phyloP scores from a whole-genome alignment of 2,329 filamentous ascomycete genomes.

The Fusarium nisikadoi region DNA sequence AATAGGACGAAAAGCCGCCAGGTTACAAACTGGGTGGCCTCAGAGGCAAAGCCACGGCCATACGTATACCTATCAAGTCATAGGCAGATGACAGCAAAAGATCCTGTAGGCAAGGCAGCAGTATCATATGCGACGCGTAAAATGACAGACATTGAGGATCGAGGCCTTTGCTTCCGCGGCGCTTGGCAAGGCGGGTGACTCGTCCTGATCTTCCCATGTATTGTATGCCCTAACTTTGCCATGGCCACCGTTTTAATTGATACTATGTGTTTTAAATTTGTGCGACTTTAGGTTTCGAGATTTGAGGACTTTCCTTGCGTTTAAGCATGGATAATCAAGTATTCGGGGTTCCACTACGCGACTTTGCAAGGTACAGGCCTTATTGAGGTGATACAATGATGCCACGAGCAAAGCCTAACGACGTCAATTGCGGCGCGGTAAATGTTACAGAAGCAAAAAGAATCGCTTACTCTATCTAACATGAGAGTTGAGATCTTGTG shows the following conservation, averaged over 20 bases:
- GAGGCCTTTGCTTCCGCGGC: neutral
- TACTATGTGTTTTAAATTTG: neutral
- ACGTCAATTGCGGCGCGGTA: neutral
- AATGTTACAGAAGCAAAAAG: neutral
- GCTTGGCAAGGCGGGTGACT: neutral
- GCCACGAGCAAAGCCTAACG: neutral
- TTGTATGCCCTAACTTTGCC: neutral
- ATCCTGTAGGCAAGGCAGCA: neutral
- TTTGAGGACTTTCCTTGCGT: neutral
- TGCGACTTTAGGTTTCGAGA: neutral
- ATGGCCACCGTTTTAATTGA: neutral
- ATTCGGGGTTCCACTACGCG: neutral
- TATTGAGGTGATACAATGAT: neutral
- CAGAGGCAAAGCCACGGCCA: conserved; percentile 5
- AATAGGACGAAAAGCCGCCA: conserved; percentile 2
- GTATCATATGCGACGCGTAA: neutral
- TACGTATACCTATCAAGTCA: neutral
- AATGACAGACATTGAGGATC: conserved; percentile 3
- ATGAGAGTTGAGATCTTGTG: neutral
- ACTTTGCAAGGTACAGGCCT: neutral
- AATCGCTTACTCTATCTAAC: neutral
- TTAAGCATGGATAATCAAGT: conserved; percentile 7
- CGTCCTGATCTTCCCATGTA: neutral
- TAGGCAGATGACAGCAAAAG: neutral
- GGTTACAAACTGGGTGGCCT: conserved; percentile 8